Base-by-base conservation (phyloP, 306 rosid species). In the Sicyos edulis region DNA sequence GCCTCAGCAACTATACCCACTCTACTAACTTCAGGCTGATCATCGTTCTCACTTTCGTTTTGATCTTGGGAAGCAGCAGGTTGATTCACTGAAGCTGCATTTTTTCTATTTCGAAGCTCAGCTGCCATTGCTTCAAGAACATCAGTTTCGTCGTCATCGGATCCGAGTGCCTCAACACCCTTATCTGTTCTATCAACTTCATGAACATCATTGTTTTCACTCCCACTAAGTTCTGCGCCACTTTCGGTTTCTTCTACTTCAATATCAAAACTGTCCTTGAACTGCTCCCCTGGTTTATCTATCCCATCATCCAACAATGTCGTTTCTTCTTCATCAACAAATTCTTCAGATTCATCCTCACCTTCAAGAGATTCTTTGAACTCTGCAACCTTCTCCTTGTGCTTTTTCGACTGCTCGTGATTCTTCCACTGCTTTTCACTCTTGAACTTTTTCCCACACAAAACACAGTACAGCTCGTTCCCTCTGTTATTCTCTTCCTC, bases 351-450 rank as follows among this genome's bases (percentile, higher is more conserved):
- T 49, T 78, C 82, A 47, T 84, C 91, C 50, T 78, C 91, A 75
- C 83, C 75, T 9, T 42, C 77, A 42, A 84, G 74, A 0, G 96
- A 85, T 53, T 89, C 93, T 76, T 34, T 84, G 44, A 89, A 87
- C 83, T 95, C 92, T 0, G 88, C 90, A 26, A 95, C 95, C 81
- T 89, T 95, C 82, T 95, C 97, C 70, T 85, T 86, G 70, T 95
- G 99, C 82, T 91, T 95, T 80, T 95, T 91, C 0, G 97, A 91
- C 81, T 87, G 97, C 87, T 95, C 99, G 16, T 95, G 99, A 57
- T 95, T 95, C 85, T 95, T 95, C 99, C 99, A 95, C 54, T 95
- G 99, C 86, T 85, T 95, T 79, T 95, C 99, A 86, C 99, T 95
- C 92, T 87, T 95, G 79, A 95, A 91, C 91, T 89, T 95, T 89